Percentiles rank a stretch among this genome's conserved stretches.
Evolutionary conservation across 1,139 yeast species (phyloP).

Genomic region (Eremothecium gossypii): DNA sequence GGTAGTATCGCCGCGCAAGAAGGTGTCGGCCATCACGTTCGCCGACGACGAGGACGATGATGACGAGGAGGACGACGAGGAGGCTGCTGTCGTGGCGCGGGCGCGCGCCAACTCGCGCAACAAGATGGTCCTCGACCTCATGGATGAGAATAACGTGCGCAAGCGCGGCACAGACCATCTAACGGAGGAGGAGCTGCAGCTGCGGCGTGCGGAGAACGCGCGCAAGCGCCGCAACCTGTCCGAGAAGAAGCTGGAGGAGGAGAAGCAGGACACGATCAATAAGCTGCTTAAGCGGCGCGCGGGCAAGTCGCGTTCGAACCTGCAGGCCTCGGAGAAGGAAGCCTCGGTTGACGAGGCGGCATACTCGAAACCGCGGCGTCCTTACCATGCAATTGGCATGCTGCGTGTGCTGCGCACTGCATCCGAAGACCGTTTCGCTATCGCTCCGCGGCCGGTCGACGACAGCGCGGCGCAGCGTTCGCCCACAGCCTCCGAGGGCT

Average conservation of each 20-base stretch:
- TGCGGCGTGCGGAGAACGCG: conserved; percentile 80
- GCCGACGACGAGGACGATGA: conserved; percentile 7
- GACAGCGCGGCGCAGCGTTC: too few relatives aligned
- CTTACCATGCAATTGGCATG: conserved; percentile 22
- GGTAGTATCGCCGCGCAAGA: conserved; percentile 13
- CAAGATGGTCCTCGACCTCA: conserved; percentile 22
- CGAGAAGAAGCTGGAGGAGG: conserved; percentile 80
- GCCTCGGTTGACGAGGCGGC: conserved; percentile 30
- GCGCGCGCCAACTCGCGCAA: conserved; percentile 12
- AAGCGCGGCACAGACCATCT: conserved; percentile 28
- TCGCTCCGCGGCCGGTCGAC: background rate
- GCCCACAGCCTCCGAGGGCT: too few relatives aligned
- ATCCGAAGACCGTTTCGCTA: conserved; percentile 11
- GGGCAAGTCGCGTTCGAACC: conserved; percentile 43
- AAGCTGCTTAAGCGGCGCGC: conserved; percentile 80
- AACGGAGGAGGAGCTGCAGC: conserved; percentile 76
- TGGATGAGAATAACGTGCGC: conserved; percentile 21
- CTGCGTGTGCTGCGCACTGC: conserved; percentile 16
- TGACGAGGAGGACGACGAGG: conserved; percentile 16
- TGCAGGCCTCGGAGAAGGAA: conserved; percentile 29
- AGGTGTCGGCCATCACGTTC: conserved; percentile 6
- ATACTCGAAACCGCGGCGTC: conserved; percentile 30
- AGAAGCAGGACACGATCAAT: conserved; percentile 82
- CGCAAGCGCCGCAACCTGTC: conserved; percentile 80
- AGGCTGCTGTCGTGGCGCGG: conserved; percentile 10